Base-by-base conservation (phyloP, 2,329 filamentous ascomycete genomes). In the Colletotrichum salicis region DNA sequence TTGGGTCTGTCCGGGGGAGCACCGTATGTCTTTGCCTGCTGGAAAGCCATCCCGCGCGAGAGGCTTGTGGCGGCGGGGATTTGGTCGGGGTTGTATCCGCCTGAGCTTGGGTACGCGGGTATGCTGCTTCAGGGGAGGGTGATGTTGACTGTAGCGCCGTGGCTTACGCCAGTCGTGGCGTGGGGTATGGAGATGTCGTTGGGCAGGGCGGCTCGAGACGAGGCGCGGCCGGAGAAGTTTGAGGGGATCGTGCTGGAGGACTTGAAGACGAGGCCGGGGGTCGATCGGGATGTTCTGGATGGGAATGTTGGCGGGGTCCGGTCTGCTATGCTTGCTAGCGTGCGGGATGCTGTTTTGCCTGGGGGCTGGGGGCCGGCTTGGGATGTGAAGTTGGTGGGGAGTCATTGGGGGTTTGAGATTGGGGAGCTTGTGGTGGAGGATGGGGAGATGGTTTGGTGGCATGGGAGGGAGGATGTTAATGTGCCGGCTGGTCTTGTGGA, bases 401-500 rank as follows among this genome's bases (percentile, higher is more conserved):
- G 71, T 1, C 70, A 78, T 54, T 81, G 78, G 77, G 79, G 80
- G 0, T 81, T 82, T 59, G 55, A 63, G 0, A 74, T 80, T 29
- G 77, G 79, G 27, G 76, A 79, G 24, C 73, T 82, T 3, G 51
- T 71, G 6, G 78, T 74, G 54, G 73, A 75, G 8, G 67, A 72
- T 5, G 51, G 41, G 8, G 24, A 45, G 22, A 65, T 83, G 41
- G 67, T 74, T 27, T 77, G 80, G 6, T 82, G 80, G 78, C 79
- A 83, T 60, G 81, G 81, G 1, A 72, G 68, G 1, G 72, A 77
- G 22, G 81, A 82, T 35, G 64, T 29, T 12, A 80, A 82, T 51
- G 76, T 78, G 1, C 81, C 80, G 1, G 76, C 81, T 11, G 68
- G 66, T 24, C 78, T 79, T 76, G 66, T 24, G 8, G 19, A 57